phyloP scores from a whole-genome alignment of 495 filamentous ascomycete genomes.

The Hypoxylon perforatum region DNA sequence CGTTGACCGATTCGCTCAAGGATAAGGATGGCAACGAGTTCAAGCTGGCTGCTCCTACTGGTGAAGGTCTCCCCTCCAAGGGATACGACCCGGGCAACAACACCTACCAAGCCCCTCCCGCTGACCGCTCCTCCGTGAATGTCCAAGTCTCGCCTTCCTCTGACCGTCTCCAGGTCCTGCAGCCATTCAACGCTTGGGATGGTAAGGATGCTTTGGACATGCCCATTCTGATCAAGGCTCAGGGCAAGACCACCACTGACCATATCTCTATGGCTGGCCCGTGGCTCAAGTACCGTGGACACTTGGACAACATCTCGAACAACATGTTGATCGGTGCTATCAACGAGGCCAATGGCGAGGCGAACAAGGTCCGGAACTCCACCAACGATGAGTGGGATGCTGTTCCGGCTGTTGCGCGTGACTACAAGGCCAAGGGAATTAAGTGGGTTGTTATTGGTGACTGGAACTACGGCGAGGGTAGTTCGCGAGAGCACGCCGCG shows the following conservation, averaged over 20 bases:
- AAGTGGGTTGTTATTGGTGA: constrained; percentile 98
- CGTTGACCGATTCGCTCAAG: constrained; percentile 91
- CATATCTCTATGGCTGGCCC: constrained; percentile 99
- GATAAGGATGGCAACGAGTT: constrained; percentile 98
- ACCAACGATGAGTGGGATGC: constrained; percentile 84
- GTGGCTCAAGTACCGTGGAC: constrained; percentile 99
- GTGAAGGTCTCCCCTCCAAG: constrained; percentile 79
- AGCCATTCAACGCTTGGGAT: constrained; percentile 88
- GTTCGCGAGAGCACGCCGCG: constrained; percentile 96
- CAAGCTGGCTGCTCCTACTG: constrained; percentile 80
- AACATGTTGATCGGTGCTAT: constrained; percentile 99
- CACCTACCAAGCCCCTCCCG: constrained; percentile 96
- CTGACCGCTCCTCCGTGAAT: constrained; percentile 73
- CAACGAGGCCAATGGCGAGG: constrained; percentile 95
- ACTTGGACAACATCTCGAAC: constrained; percentile 99
- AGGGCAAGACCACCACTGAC: constrained; percentile 99
- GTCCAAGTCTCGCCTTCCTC: constrained; percentile 90
- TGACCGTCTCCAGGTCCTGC: constrained; percentile 93
- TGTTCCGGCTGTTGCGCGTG: constrained; percentile 93
- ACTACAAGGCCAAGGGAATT: constrained; percentile 97
- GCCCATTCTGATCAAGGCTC: constrained; percentile 96
- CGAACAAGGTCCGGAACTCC: constrained; percentile 97
- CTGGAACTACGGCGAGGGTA: constrained; percentile 99
- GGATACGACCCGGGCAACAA: constrained; percentile 95
- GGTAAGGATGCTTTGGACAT: constrained; percentile 90